phyloP scores from a whole-genome alignment of 2,329 filamentous ascomycete genomes.

The Akanthomyces dipterigenus region DNA sequence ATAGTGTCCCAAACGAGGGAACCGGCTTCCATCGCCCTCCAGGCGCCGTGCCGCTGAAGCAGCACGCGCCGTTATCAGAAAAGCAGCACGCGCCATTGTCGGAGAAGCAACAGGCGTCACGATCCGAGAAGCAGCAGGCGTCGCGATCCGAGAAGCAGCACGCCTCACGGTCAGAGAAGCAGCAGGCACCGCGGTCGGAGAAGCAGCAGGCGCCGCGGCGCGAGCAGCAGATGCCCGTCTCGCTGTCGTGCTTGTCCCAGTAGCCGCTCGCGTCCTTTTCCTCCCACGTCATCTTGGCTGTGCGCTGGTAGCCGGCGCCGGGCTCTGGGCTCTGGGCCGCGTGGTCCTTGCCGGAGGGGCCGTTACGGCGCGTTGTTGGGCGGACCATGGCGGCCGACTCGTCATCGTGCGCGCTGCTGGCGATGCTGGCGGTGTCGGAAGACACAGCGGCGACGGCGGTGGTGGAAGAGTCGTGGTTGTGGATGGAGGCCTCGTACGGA shows the following conservation, averaged over 20 bases:
- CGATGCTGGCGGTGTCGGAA: not conserved
- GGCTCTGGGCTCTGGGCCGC: too few relatives aligned
- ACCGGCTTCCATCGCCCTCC: not conserved
- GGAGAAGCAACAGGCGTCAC: not conserved
- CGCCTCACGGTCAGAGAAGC: not conserved
- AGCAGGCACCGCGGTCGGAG: not conserved
- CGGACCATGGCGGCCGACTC: not conserved
- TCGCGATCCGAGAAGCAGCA: not conserved
- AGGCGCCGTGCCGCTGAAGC: not conserved
- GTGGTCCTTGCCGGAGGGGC: too few relatives aligned
- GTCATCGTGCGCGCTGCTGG: not conserved
- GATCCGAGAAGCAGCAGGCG: not conserved
- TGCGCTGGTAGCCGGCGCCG: slow-evolving; percentile 3
- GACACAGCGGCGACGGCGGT: not conserved
- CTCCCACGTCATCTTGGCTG: slow-evolving; percentile 12
- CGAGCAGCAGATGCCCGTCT: slow-evolving; percentile 4
- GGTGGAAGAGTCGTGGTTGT: not conserved
- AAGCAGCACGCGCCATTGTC: not conserved
- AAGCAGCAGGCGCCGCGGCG: slow-evolving; percentile 11
- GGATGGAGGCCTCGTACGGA: not conserved
- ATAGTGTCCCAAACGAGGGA: not conserved
- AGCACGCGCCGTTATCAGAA: not conserved
- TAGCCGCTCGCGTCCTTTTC: slow-evolving; percentile 11
- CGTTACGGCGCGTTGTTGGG: too few relatives aligned
- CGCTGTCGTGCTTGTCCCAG: slow-evolving; percentile 8